Percentiles rank a stretch among this genome's conserved stretches.
Conservation (phyloP, 768 basidiomycete species). For the Boletus huronensis region DNA sequence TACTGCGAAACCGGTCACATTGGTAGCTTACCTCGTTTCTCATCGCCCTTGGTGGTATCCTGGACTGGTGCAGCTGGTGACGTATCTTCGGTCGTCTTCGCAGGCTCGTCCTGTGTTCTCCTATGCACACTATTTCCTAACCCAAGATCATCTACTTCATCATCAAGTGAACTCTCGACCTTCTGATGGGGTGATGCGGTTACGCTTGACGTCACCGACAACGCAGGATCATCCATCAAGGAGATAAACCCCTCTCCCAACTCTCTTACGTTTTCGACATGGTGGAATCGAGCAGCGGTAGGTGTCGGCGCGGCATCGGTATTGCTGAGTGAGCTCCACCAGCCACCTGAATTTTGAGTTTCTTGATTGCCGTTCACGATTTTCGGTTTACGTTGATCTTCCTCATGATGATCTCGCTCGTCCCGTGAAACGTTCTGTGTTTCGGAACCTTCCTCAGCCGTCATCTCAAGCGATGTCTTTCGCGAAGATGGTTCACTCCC, state of each 20-base stretch:
- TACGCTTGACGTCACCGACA: conserved; percentile 35
- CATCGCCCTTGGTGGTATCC: conserved; percentile 18
- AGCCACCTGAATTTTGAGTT: conserved; percentile 41
- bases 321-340: conserved; percentile 60
- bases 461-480: conserved; percentile 31
- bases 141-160: conserved; percentile 86
- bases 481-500: conserved; percentile 30
- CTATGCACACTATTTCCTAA: conserved; percentile 69
- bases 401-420: conserved; percentile 6
- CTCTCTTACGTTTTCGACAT: conserved; percentile 43
- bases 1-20: background rate
- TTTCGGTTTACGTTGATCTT: conserved; percentile 1
- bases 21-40: conserved; percentile 32
- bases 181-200: conserved; percentile 9
- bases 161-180: conserved; percentile 28
- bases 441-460: conserved; percentile 25
- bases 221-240: conserved; percentile 65
- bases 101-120: conserved; percentile 29
- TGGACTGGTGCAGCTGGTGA: conserved; percentile 17
- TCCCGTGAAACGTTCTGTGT: background rate
- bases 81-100: conserved; percentile 28
- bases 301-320: conserved; percentile 53
- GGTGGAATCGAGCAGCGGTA: conserved; percentile 63
- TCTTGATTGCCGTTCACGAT: conserved; percentile 32
- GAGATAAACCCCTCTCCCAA: conserved; percentile 70